Base-by-base conservation (phyloP, 2,329 filamentous ascomycete genomes). In the Aspergillus fijiensis region DNA sequence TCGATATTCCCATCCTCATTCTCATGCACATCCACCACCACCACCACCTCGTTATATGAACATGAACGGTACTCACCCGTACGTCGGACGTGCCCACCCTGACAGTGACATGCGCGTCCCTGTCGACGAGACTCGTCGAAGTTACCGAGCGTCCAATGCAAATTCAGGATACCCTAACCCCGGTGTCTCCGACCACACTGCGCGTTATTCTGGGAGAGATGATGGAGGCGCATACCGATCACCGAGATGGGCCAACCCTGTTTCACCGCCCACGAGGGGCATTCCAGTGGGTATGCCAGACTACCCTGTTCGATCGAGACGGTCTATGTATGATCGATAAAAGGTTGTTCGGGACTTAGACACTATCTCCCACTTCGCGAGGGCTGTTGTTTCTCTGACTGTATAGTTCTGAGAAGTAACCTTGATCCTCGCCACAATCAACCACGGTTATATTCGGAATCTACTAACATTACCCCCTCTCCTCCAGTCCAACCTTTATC, bases 61-160 rank as follows among this genome's bases (percentile, higher is more conserved):
- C 39, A 50, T 58, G 39, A 60, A 56, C n/a, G 59, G 56, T 11
- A 59, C 55, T n/a, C 56, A 59, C 39, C 56, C 53, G 6, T 65
- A 62, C 33, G 55, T 63, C 48, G 54, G 65, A 11, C 69, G 69
- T n/a, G 61, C 65, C 12, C 65, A 67, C 27, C 48, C 69, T 2
- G 72, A 72, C 6, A 56, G 68, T 4, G 65, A 70, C 12, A 47
- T 57, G 16, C 51, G 60, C 11, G 51, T 63, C 6, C 14, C 14
- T 5, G 62, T 63, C 29, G 68, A 72, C 3, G 70, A 74, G 10
- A 47, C 29, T n/a, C 66, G 71, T 35, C 59, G 64, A 5, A 72
- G 66, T 51, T 69, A 71, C 50, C 65, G 67, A 27, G 65, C 61
- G 0, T 57, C 62, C 7, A 69, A 59, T 31, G 35, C 65, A 14